These are phyloP conservation scores for Neurospora sp. DNA, from an alignment of 495 filamentous ascomycete species.

Conservation along the genomic window DNA sequence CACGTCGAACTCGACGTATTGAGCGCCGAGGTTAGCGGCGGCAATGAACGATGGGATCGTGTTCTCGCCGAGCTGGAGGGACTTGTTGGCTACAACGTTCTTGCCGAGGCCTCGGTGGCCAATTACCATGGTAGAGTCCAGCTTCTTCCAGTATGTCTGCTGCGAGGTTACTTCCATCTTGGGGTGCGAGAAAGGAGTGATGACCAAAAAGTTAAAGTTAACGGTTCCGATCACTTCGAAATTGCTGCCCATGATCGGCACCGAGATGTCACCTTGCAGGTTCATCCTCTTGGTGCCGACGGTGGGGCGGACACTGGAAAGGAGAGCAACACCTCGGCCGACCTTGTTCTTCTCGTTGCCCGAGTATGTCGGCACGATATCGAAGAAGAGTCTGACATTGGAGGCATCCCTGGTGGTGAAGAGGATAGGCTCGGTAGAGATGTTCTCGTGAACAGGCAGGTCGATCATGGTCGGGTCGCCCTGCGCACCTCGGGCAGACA, in stretches of 20 bases:
- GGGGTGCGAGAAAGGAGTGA: slow-evolving; percentile 88
- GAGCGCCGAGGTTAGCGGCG: slow-evolving; percentile 84
- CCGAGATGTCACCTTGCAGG: slow-evolving; percentile 83
- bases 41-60: slow-evolving; percentile 92
- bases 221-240: slow-evolving; percentile 87
- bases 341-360: slow-evolving; percentile 80
- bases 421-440: slow-evolving; percentile 82
- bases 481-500: slow-evolving; percentile 79
- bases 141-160: slow-evolving; percentile 87
- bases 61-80: slow-evolving; percentile 91
- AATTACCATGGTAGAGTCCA: slow-evolving; percentile 69
- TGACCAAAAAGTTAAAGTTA: slow-evolving; percentile 92
- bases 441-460: slow-evolving; percentile 85
- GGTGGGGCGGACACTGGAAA: slow-evolving; percentile 72
- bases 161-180: slow-evolving; percentile 84
- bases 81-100: slow-evolving; percentile 71
- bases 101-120: slow-evolving; percentile 92
- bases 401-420: slow-evolving; percentile 70
- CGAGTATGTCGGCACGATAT: slow-evolving; percentile 94
- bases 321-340: slow-evolving; percentile 83
- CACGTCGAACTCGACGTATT: slow-evolving; percentile 91
- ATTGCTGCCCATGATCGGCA: slow-evolving; percentile 76
- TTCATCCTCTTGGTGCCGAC: slow-evolving; percentile 71
- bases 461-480: slow-evolving; percentile 86
- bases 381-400: slow-evolving; percentile 85